Conservation (phyloP, 73 alveolate species). For the Paramecium caudatum region DNA sequence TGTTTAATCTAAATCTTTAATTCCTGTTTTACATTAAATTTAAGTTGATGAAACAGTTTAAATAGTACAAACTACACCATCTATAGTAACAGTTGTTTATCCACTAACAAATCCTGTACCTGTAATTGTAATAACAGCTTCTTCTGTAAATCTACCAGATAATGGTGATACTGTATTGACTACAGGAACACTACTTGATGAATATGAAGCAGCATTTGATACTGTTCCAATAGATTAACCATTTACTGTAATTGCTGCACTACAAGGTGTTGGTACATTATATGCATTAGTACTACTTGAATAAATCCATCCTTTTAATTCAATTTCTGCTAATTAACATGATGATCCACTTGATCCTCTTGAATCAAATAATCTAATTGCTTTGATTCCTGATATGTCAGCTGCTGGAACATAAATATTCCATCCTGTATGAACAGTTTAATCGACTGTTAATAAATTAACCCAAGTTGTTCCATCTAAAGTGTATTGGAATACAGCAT, state of each 20-base stretch:
- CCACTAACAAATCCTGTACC: conserved; percentile 64
- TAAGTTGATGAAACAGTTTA: conserved; percentile 28
- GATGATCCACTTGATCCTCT: conserved; percentile 57
- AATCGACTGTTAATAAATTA: conserved; percentile 13
- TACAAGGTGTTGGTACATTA: neutral
- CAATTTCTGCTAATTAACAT: conserved; percentile 74
- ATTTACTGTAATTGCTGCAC: conserved; percentile 30
- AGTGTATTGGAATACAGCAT: conserved; percentile 41
- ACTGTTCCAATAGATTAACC: neutral
- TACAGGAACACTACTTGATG: neutral
- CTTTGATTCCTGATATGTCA: neutral
- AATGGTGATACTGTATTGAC: conserved; percentile 50
- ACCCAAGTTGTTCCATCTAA: conserved; percentile 70
- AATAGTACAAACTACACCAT: conserved; percentile 79
- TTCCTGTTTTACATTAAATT: conserved; percentile 78
- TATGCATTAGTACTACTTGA: neutral
- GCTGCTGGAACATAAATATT: conserved; percentile 67
- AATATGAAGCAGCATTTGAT: conserved; percentile 41
- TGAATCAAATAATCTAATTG: conserved; percentile 60
- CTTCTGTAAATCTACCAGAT: conserved; percentile 8
- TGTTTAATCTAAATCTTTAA: conserved; percentile 67
- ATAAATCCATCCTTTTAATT: conserved; percentile 61
- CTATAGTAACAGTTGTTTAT: conserved; percentile 76
- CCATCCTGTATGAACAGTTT: conserved; percentile 71
- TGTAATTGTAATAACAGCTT: neutral